Evolutionary conservation across 2,329 filamentous ascomycete genomes (phyloP), one percentile per base, ranked within the genome.

Genomic region (Pyrenophora seminiperda): DNA sequence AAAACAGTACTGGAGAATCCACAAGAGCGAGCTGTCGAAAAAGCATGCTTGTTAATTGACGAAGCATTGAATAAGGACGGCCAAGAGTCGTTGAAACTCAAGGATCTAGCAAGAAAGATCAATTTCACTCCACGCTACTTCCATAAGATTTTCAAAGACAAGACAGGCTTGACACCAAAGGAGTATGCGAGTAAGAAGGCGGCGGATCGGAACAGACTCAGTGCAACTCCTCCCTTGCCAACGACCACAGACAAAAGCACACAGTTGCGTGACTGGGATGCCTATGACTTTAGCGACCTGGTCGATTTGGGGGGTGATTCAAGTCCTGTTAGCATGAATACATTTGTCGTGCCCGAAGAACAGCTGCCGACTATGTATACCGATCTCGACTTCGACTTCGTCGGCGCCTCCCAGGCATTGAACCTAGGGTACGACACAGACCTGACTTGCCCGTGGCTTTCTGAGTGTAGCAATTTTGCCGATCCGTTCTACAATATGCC

Each of bases 121-220:
- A 79, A 79, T 0, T 66, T 84, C 30, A 83, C 81, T 7, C 80
- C 81, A 43, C 79, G 82, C 68, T 82, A 85, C 61, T 82, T 85
- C 41, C 81, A 83, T 59, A 77, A 82, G 18, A 76, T 82, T 4
- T 85, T 85, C 62, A 85, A 83, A 67, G 78, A 77, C 61, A 77
- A 76, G 34, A 77, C 76, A 13, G 81, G 82, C 6, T 49, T 79
- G 33, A 84, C 82, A 39, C 81, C 80, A 2, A 78, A 76, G 19
- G 73, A 75, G 51, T 77, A 75, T 57, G 66, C 65, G 18, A 64
- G 66, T 30, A 44, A 47, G 24, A 58, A 57, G 27, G 54, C 55
- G 36, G 31, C 30, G 18, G 47, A 59, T 15, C 48, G 54, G 19
- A 49, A 22, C 30, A 56, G 39, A 38, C 41, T 41, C 22, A 54